Percentiles rank a stretch among this genome's conserved stretches.
Evolutionary conservation across 345 rosid genomes (phyloP).

Genomic region (Camelina hispida): DNA sequence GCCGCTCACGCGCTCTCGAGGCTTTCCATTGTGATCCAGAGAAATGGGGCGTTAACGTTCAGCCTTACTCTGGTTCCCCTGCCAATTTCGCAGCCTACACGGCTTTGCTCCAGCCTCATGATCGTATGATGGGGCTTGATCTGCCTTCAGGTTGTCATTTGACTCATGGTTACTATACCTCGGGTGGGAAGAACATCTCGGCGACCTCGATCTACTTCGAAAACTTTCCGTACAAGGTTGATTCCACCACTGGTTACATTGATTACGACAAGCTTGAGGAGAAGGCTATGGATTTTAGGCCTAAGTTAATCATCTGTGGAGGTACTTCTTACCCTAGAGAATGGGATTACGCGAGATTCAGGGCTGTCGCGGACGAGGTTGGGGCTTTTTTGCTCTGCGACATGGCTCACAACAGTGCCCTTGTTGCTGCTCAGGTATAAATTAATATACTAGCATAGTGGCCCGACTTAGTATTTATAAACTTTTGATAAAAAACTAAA

Average conservation of each 20-base stretch:
- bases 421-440: constrained; percentile 97
- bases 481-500: too few species aligned
- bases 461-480: too few species aligned
- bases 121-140: constrained; percentile 94
- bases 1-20: constrained; percentile 80
- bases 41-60: constrained; percentile 93
- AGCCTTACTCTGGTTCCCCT: constrained; percentile 97
- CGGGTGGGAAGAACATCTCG: constrained; percentile 93
- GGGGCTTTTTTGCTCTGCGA: constrained; percentile 97
- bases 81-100: constrained; percentile 98
- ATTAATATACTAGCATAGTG: not conserved
- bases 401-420: constrained; percentile 99
- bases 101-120: constrained; percentile 92
- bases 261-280: constrained; percentile 95
- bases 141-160: constrained; percentile 93
- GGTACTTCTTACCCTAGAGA: constrained; percentile 98
- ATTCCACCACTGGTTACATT: constrained; percentile 72
- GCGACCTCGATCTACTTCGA: constrained; percentile 97
- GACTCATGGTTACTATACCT: constrained; percentile 90
- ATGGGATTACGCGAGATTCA: constrained; percentile 85
- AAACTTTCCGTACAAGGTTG: constrained; percentile 95
- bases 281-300: constrained; percentile 96
- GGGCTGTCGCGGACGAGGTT: constrained; percentile 83
- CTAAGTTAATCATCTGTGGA: constrained; percentile 88
- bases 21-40: constrained; percentile 72